Base-by-base conservation (phyloP, 2,329 filamentous ascomycete species). In the Alternaria novae-zelandiae region DNA sequence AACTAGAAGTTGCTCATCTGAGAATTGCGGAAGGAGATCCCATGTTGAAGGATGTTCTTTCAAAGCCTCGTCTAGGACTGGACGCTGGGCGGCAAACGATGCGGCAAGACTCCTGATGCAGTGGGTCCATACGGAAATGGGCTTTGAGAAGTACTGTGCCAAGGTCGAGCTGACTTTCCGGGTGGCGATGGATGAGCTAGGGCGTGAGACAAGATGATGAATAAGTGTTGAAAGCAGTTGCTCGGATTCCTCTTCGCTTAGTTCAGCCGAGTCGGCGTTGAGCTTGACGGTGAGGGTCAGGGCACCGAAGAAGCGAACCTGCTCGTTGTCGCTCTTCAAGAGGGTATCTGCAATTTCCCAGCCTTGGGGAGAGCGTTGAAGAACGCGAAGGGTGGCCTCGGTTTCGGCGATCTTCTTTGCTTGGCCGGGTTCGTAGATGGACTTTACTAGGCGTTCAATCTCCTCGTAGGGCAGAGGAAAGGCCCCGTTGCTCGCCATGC, bases 281-380 rank as follows among this genome's bases (percentile, higher is more conserved):
- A 98, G 88, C 82, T 98, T 99, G 72, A 98, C 89, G 54, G 93
- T 96, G 69, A 97, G 91, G 0, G 95, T 98, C 63, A 97, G 85
- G 28, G 94, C 95, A 13, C 93, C 96, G 77, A 97, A 97, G 81
- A 98, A 98, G 68, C 91, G 91, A 70, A 96, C 88, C 72, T 94
- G 90, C 64, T 91, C 87, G 69, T 92, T 89, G 21, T 87, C 82
- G 64, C 88, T 89, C 54, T 83, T 83, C 11, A 97, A 83, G 13
- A 98, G 84, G 55, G 88, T 88, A 74, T 95, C 90, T 20, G 93
- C 94, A 49, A 97, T 86, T 59, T 91, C 86, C 96, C 96, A 99
- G 58, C 94, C 95, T 73, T 92, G 86, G 2, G 90, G 85, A 3
- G 93, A 92, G 70, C 89, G 89, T 76, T 98, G 96, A 17, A 97